A percentile compares a stretch with the other conserved stretches of the same genome.
These are phyloP conservation scores for Mallotus japonicus DNA, from an alignment of 441 rosid species.

Conservation along the genomic window DNA sequence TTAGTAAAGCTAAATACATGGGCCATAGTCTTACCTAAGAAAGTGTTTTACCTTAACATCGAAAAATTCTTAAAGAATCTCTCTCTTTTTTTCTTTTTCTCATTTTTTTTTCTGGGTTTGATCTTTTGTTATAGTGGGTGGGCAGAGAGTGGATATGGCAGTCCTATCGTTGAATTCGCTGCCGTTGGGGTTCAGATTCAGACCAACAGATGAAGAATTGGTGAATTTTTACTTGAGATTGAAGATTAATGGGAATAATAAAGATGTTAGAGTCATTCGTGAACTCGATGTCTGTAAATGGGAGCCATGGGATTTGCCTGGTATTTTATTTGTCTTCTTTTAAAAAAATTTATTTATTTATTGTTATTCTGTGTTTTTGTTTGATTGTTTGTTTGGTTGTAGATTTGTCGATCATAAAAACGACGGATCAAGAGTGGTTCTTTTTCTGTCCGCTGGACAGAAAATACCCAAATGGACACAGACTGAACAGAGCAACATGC, in stretches of 20 bases:
- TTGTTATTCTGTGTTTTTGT: background rate
- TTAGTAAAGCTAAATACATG: background rate
- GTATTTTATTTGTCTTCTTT: constrained; percentile 21
- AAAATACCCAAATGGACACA: constrained; percentile 70
- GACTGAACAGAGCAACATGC: constrained; percentile 73
- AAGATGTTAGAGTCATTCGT: constrained; percentile 51
- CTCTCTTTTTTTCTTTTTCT: too few species aligned
- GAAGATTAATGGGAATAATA: constrained; percentile 61
- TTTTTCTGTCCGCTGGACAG: constrained; percentile 83
- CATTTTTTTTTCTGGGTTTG: background rate
- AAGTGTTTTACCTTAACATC: background rate
- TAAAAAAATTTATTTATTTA: background rate
- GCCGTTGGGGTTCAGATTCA: constrained; percentile 50
- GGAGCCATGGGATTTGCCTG: constrained; percentile 94
- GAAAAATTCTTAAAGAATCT: background rate
- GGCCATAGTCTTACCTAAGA: background rate
- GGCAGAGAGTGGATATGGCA: background rate
- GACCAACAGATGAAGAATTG: constrained; percentile 49
- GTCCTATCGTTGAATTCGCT: constrained; percentile 28
- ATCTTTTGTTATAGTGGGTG: background rate
- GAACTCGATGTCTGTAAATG: constrained; percentile 80
- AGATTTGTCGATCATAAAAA: constrained; percentile 55
- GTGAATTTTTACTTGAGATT: constrained; percentile 52
- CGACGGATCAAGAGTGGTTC: constrained; percentile 74
- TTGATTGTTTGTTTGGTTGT: background rate